These are phyloP conservation scores for Brassica hybrid DNA, from an alignment of 441 rosid species.

Conservation along the genomic window DNA sequence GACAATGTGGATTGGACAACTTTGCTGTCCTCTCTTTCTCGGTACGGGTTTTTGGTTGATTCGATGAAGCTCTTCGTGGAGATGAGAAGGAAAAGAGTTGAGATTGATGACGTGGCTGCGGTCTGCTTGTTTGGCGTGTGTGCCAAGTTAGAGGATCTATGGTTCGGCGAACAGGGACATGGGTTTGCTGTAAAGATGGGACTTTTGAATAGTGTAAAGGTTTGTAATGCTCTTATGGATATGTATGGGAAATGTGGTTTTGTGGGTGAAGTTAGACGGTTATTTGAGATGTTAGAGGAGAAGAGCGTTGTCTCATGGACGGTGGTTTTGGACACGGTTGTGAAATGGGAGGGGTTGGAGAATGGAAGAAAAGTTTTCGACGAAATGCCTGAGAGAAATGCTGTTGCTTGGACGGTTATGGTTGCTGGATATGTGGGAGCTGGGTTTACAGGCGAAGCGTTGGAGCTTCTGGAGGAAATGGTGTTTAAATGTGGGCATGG, in stretches of 20 bases:
- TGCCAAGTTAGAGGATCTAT: conserved; percentile 48
- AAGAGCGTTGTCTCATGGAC: conserved; percentile 82
- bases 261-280: conserved; percentile 48
- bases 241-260: conserved; percentile 73
- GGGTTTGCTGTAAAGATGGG: conserved; percentile 64
- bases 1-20: conserved; percentile 80
- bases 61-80: conserved; percentile 53
- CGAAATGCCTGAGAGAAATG: conserved; percentile 75
- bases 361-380: conserved; percentile 65
- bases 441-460: conserved; percentile 58
- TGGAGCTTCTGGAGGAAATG: conserved; percentile 56
- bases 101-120: conserved; percentile 61
- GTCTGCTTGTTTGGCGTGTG: conserved; percentile 61
- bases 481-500: conserved; percentile 45
- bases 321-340: conserved; percentile 59
- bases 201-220: conserved; percentile 47
- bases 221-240: conserved; percentile 72
- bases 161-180: conserved; percentile 66
- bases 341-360: conserved; percentile 68
- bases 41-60: conserved; percentile 31
- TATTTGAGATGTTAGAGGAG: conserved; percentile 59
- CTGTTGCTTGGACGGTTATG: conserved; percentile 79
- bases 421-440: conserved; percentile 65
- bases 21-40: conserved; percentile 58
- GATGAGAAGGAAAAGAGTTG: conserved; percentile 49